Base-by-base conservation (phyloP, 2,329 filamentous ascomycete species). In the Aspergillus tamarii region DNA sequence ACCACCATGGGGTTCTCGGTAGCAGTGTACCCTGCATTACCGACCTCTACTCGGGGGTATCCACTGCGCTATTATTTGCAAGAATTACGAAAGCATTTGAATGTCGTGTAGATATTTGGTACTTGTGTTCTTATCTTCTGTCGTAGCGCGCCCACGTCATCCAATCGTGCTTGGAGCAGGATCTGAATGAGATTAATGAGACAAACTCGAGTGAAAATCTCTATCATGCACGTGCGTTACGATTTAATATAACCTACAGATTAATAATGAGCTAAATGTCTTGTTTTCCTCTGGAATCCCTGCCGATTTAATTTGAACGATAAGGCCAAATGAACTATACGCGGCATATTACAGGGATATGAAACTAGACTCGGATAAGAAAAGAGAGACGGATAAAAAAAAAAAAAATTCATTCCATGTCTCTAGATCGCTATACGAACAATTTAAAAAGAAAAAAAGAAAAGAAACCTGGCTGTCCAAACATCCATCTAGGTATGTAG, bases 11-110 rank as follows among this genome's bases (percentile, higher is more conserved):
- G 70, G 6, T 69, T 77, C 41, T 72, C 73, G 23, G 71, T 71
- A 3, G 73, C 73, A 7, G 70, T 76, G 28, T 78, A 78, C 59
- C 76, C 76, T 10, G 73, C 73, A 1, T 57, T 78, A 66, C 76
- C 75, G 1, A 68, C 64, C 62, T 73, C 67, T 32, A 63, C 72
- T 63, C 69, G 76, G 5, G 68, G 66, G 23, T 75, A 76, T 60
- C 74, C 76, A 16, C 67, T 75, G 64, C 69, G 64, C 19, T 75
- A 72, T 60, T 76, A 75, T 52, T 64, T 77, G 69, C 68, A 70
- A 58, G 70, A 74, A 26, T 63, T 77, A 59, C 63, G 71, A 39
- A 69, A 66, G 48, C 68, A 70, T 59, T 61, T 75, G 67, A 69
- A 74, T 59, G 68, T 69, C 16, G 65, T 69, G 59, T 73, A 60